Evolutionary conservation across 305 asterid species (phyloP).

Genomic region (Plantago coronopus): DNA sequence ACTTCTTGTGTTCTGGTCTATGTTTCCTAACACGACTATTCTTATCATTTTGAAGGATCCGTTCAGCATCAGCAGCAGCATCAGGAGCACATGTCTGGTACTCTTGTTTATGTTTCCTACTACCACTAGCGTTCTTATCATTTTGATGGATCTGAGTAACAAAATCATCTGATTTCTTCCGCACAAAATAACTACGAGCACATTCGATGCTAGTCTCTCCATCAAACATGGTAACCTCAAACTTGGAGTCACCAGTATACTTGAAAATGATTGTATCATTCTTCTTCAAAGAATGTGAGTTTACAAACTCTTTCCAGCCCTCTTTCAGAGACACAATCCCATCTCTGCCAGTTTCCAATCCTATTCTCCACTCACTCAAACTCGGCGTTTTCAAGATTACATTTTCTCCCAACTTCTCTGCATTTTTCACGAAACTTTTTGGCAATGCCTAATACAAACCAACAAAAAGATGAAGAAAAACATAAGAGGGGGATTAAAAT

Average conservation of each 20-base stretch:
- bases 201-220: background rate
- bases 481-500: background rate
- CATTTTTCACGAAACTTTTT: background rate
- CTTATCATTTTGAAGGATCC: too few relatives aligned
- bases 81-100: too few relatives aligned
- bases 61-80: background rate
- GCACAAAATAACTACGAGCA: background rate
- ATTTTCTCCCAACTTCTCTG: background rate
- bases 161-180: too few relatives aligned
- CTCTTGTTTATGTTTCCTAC: too few relatives aligned
- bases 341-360: background rate
- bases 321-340: background rate
- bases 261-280: background rate
- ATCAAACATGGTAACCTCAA: conserved; percentile 9
- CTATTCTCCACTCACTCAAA: background rate
- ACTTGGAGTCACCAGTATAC: background rate
- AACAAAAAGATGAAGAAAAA: too few relatives aligned
- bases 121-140: too few relatives aligned
- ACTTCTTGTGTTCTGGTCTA: too few relatives aligned
- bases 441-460: background rate
- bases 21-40: too few relatives aligned
- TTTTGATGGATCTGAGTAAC: too few relatives aligned
- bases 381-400: background rate
- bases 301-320: conserved; percentile 1
- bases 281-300: background rate